Evolutionary conservation across 2,329 filamentous ascomycete genomes (phyloP), one percentile per base, ranked within the genome.

Genomic region (Parafenestella ontariensis): DNA sequence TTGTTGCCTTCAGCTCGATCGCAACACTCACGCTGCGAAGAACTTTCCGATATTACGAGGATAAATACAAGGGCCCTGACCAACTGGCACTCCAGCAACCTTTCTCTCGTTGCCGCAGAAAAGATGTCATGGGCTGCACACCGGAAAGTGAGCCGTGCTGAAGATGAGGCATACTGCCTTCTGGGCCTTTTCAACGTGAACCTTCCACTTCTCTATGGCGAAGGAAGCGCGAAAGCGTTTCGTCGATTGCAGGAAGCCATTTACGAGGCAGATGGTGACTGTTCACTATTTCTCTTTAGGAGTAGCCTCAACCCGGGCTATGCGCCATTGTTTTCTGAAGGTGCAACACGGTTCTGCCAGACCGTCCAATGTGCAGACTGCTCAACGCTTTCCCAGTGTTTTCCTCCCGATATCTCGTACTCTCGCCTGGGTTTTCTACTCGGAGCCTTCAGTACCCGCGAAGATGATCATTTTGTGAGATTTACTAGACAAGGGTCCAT

Each of bases 181-280:
- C 49, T 64, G 6, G 64, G 64, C 2, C 36, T 66, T 7, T 66
- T 64, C 29, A 53, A 46, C 34, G 59, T 54, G 2, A 36, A 49
- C n/a, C 47, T 61, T 42, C 45, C 49, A 3, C 46, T 67, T 15
- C 39, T 65, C 4, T 72, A 72, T 41, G 66, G 69, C 15, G 69
- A 68, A 10, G 28, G 28, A 52, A 62, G 66, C 15, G 26, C 57
- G 7, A 46, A 52, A 13, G 61, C 60, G 8, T 61, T 61, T 36
- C 31, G 13, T 18, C 44, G 59, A 11, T 45, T 66, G n/a, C 53
- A 58, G 44, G 31, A 58, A 50, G 62, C 54, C 28, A 61, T 66
- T n/a, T 26, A 34, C n/a, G 6, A 49, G 10, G 26, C 18, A 9
- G 34, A 40, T 29, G 18, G 20, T 5, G 46, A 41, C 18, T 17